Evolutionary conservation across 352 stramenopile genomes (phyloP).

Genomic region (Ochromonadaceae sp.): DNA sequence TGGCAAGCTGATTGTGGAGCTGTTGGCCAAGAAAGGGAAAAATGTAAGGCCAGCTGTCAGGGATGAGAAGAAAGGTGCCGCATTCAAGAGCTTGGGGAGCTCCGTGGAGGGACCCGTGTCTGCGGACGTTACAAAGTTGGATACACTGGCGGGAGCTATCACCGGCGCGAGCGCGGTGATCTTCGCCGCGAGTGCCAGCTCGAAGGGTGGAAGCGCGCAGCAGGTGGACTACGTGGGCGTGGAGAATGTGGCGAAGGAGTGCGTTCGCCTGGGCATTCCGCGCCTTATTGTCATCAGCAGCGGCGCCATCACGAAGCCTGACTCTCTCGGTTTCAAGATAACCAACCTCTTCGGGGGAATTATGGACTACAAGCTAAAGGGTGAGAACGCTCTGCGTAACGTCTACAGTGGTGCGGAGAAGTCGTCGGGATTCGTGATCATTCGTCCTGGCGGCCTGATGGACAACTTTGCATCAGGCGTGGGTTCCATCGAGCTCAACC

Average conservation of each 20-base stretch:
- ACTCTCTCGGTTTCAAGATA: conserved; percentile 41
- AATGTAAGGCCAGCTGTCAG: conserved; percentile 6
- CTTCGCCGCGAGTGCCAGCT: conserved; percentile 41
- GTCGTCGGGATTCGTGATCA: conserved; percentile 35
- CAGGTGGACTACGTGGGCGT: conserved; percentile 39
- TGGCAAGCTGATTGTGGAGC: conserved; percentile 13
- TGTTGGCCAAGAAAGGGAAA: background rate
- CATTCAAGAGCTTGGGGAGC: background rate
- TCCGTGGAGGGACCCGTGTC: background rate
- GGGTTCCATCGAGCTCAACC: conserved; percentile 37
- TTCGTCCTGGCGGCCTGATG: conserved; percentile 41
- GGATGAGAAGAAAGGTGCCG: conserved; percentile 14
- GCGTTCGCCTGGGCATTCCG: conserved; percentile 29
- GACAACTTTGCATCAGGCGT: conserved; percentile 28
- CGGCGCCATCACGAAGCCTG: conserved; percentile 41
- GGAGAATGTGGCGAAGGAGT: conserved; percentile 35
- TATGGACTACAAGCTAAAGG: conserved; percentile 44
- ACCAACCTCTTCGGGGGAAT: conserved; percentile 45
- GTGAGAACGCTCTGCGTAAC: conserved; percentile 36
- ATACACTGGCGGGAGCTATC: background rate
- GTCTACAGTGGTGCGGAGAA: conserved; percentile 27
- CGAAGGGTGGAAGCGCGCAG: conserved; percentile 30
- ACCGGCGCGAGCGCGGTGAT: conserved; percentile 29
- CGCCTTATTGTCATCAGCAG: conserved; percentile 38
- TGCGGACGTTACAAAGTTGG: conserved; percentile 15